Evolutionary conservation across 352 stramenopile genomes (phyloP).

Genomic region (Aphanomyces stellatus): DNA sequence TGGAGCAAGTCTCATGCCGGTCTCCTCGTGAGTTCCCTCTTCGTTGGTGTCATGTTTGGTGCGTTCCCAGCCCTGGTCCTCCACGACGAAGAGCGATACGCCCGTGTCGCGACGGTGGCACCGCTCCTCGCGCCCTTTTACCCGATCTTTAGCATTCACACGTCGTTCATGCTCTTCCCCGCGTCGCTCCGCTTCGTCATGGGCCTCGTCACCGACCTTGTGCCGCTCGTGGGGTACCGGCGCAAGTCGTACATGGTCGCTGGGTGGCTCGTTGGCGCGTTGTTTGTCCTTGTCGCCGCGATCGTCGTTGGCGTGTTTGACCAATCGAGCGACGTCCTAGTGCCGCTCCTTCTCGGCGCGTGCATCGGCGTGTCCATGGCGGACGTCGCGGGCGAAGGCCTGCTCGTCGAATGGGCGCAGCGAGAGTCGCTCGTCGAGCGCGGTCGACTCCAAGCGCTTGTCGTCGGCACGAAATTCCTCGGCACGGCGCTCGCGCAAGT

Average conservation of each 20-base stretch:
- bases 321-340: constrained; percentile 40
- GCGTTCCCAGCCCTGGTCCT: constrained; percentile 4
- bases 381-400: constrained; percentile 78
- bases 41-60: constrained; percentile 9
- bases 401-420: constrained; percentile 73
- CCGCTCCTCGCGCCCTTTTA: constrained; percentile 2
- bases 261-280: constrained; percentile 37
- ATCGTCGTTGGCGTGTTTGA: too few relatives aligned
- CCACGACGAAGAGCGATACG: not conserved
- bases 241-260: constrained; percentile 88
- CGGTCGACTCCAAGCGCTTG: constrained; percentile 41
- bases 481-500: not conserved
- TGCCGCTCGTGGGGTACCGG: constrained; percentile 77
- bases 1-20: not conserved
- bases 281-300: constrained; percentile 36
- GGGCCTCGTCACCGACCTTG: constrained; percentile 79
- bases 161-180: constrained; percentile 32
- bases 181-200: constrained; percentile 82
- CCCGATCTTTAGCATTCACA: not conserved
- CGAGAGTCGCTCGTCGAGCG: constrained; percentile 56
- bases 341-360: constrained; percentile 63
- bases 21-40: not conserved
- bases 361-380: constrained; percentile 75
- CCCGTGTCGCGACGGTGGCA: not conserved
- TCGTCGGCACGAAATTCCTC: not conserved